Base-by-base conservation (phyloP, 2,329 filamentous ascomycete species). In the Phaeosphaeriaceae sp. region DNA sequence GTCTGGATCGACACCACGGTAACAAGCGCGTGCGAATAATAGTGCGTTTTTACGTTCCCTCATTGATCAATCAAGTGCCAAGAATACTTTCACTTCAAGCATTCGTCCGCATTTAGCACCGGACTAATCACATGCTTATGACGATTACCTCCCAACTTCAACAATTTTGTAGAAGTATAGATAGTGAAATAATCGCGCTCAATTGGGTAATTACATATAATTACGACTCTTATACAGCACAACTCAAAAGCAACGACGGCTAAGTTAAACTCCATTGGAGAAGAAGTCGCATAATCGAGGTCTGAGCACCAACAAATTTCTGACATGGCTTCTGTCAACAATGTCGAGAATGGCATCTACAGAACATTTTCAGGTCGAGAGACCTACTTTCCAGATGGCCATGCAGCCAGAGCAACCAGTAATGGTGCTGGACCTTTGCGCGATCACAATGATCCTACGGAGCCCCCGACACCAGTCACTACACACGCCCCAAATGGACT, bases 341-440 rank as follows among this genome's bases (percentile, higher is more conserved):
- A 7, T 32, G 21, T 40, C 26, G 34, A 40, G n/a, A 36, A 45
- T 29, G 64, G 64, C 18, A 60, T 64, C 9, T 42, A 56, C 18
- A 54, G 64, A 13, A 71, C 62, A 21, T 42, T 60, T 17, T 69
- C 67, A 28, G 64, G 64, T 4, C 59, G 64, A 18, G 61, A 67
- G 39, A 68, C 67, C 8, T 68, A 70, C 32, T 58, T 48, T 11
- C 66, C 64, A 15, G 66, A 68, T 38, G 65, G 66, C 8, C 60
- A 64, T 26, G 26, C 26, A 13, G 16, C 34, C 5, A 21, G 42
- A 32, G 34, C 33, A 21, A 16, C 11, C 9, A 26, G 15, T 18
- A 11, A 23, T 12, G 26, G 34, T 11, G n/a, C n/a, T 30, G 55
- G 50, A 7, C 38, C 52, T 11, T 46, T 48, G 32, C 50, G 42